A percentile compares a stretch with the other conserved stretches of the same genome.
Conservation (phyloP, 2,329 filamentous ascomycete genomes). For the Ophiostoma quercus region DNA sequence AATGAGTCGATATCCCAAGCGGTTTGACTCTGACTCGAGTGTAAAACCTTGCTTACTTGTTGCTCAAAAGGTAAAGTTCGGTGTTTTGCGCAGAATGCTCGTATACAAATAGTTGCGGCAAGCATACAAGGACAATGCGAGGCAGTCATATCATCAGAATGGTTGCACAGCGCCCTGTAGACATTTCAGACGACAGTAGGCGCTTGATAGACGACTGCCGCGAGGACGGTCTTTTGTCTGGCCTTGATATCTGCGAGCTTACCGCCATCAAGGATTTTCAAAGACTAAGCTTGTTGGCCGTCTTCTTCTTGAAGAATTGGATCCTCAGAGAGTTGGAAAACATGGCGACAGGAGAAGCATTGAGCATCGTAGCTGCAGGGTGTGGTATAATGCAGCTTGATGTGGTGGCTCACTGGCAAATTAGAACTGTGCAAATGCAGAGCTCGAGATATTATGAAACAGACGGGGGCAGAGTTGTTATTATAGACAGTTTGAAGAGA, state of each 20-base stretch:
- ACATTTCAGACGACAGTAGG: neutral
- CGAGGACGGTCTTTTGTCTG: neutral
- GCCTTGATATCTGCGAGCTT: neutral
- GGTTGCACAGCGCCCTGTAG: neutral
- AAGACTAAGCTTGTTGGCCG: neutral
- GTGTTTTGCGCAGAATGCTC: no score
- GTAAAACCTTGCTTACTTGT: neutral
- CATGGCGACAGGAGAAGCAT: neutral
- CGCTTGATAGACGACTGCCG: conserved; percentile 11
- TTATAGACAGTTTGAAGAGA: neutral
- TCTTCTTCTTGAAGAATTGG: neutral
- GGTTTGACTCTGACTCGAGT: neutral
- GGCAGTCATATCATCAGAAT: neutral
- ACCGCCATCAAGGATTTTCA: neutral
- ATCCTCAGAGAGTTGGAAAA: neutral
- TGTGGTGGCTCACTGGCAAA: neutral
- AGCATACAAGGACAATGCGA: neutral
- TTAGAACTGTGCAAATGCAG: neutral
- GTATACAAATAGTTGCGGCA: no score
- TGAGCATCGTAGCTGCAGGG: neutral
- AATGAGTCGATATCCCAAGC: neutral
- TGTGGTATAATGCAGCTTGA: neutral
- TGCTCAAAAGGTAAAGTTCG: neutral
- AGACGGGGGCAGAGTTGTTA: neutral
- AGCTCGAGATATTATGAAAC: neutral